Evolutionary conservation across 768 basidiomycete genomes (phyloP), one percentile per base, ranked within the genome.

Genomic region (Termitomyces sp.): DNA sequence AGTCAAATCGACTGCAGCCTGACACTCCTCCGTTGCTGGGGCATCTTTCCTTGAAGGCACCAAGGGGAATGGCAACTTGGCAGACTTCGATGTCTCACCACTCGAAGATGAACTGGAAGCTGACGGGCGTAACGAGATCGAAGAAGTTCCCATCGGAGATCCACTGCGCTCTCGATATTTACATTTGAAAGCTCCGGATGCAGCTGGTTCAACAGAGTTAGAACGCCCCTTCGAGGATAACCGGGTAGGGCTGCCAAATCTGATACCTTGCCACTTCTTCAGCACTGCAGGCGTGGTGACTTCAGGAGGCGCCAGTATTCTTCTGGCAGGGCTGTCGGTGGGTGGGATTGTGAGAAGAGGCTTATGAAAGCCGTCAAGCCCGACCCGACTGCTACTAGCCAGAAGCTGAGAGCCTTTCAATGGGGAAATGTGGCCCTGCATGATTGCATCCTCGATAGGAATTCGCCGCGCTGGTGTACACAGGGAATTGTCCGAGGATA

Each of bases 391-490:
- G 47, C 60, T 49, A n/a, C 60, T 66, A 11, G 72, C 73, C 38
- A 70, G 71, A 14, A 79, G 65, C 31, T 76, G 77, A 43, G 71
- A 68, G 4, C 74, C 74, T 64, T 82, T 85, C 62, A 78, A 74
- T 3, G 81, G 75, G 0, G 85, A 85, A 25, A 82, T 68, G 59
- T 79, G 79, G 4, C 83, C 83, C 48, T 80, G 76, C 8, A 74
- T 72, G 60, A 85, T 72, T 2, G 81, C 84, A 63, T 84, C 72
- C 43, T 78, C 72, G 6, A 89, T 78, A 15, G 83, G 82, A 53
- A 91, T 81, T 60, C 89, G 80, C 51, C 84, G 82, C 2, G 89
- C 88, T 45, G 89, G 89, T 4, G 87, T 86, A 47, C 81, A 81
- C 54, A 69, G 65, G 10, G 74, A 69, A 45, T 84, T 79, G 51